phyloP scores from a whole-genome alignment of 495 filamentous ascomycete genomes.

The Neurospora africana region DNA sequence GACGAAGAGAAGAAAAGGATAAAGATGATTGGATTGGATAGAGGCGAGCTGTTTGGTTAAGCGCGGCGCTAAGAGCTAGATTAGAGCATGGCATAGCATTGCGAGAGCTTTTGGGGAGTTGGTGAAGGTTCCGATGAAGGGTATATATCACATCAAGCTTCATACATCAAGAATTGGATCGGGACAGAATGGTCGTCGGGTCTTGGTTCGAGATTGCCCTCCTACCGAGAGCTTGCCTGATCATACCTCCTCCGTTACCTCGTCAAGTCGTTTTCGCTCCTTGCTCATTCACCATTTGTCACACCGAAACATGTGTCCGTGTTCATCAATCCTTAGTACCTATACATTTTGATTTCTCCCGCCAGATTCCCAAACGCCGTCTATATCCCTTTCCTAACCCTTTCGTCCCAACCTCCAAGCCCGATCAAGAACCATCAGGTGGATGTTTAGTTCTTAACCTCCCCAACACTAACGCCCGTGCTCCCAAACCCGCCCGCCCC shows the following conservation, averaged over 20 bases:
- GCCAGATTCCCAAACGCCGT: background rate
- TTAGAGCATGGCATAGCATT: background rate
- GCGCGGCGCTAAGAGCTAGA: background rate
- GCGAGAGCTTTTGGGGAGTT: background rate
- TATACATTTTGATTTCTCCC: background rate
- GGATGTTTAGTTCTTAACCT: conserved; percentile 28
- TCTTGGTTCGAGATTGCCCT: too few species aligned
- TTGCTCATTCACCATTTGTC: too few species aligned
- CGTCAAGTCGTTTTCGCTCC: too few species aligned
- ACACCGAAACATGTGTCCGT: too few species aligned
- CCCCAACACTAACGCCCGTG: conserved; percentile 56
- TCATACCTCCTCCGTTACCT: background rate
- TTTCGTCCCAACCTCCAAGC: background rate
- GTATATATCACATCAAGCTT: background rate
- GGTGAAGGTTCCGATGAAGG: background rate
- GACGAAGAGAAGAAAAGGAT: background rate
- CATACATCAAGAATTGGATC: background rate
- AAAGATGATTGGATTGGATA: background rate
- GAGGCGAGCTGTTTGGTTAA: background rate
- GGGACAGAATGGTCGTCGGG: background rate
- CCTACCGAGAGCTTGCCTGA: too few species aligned
- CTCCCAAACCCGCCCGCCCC: conserved; percentile 92
- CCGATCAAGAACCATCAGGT: background rate
- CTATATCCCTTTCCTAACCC: background rate
- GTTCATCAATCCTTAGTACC: too few species aligned